phyloP scores from a whole-genome alignment of 306 rosid species.

The Dicorynia guianensis region DNA sequence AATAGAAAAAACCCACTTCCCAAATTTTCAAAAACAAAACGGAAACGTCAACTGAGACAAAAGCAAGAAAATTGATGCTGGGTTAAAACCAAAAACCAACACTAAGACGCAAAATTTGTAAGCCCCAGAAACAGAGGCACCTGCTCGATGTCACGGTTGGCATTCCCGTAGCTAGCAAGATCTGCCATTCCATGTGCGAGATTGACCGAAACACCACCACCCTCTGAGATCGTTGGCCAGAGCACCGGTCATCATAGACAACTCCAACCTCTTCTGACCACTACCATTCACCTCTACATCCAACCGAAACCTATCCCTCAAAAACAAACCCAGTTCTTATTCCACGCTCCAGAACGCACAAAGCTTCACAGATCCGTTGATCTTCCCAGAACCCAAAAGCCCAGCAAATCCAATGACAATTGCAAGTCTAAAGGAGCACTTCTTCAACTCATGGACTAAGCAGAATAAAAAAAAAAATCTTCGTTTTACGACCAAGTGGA shows the following conservation, averaged over 20 bases:
- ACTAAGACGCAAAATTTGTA: conserved; percentile 8
- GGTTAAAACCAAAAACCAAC: conserved; percentile 11
- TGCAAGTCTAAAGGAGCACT: conserved; percentile 51
- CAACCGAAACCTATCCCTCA: conserved; percentile 43
- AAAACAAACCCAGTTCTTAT: conserved; percentile 48
- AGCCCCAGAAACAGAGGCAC: conserved; percentile 45
- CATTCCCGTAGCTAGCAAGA: conserved; percentile 93
- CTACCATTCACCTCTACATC: conserved; percentile 67
- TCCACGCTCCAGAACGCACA: conserved; percentile 37
- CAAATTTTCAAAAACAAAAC: neutral
- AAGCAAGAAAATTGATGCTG: conserved; percentile 26
- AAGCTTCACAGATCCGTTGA: conserved; percentile 62
- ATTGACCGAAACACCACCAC: conserved; percentile 90
- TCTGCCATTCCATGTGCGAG: conserved; percentile 99
- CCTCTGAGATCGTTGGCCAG: conserved; percentile 84
- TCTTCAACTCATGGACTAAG: conserved; percentile 59
- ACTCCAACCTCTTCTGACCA: conserved; percentile 52
- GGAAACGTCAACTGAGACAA: conserved; percentile 23
- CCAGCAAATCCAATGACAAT: conserved; percentile 54
- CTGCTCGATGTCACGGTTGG: conserved; percentile 95
- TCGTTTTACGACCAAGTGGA: conserved; percentile 33
- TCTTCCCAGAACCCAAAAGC: conserved; percentile 47
- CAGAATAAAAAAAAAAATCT: conserved; percentile 37
- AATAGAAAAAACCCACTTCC: neutral
- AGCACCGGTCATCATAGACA: conserved; percentile 94